Evolutionary conservation across 129 eudicot genomes (phyloP).

Genomic region (Ambrosia artemisiifolia): DNA sequence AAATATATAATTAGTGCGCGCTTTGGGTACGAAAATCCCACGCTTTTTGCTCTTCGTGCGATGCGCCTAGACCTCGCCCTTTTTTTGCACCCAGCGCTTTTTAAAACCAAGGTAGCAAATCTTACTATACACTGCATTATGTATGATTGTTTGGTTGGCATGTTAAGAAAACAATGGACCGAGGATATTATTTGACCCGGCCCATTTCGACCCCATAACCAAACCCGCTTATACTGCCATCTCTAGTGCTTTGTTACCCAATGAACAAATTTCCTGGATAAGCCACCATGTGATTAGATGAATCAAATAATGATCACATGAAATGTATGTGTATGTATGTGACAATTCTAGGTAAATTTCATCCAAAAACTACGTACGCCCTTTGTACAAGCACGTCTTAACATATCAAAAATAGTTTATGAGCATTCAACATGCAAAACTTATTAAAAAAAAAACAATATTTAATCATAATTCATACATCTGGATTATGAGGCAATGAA

Average conservation of each 20-base stretch:
- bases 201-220: neutral
- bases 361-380: neutral
- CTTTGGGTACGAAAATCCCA: too few species aligned
- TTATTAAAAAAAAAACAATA: neutral
- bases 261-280: neutral
- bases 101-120: too few species aligned
- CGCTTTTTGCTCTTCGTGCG: too few species aligned
- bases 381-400: neutral
- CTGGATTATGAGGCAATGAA: conserved; percentile 52
- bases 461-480: conserved; percentile 48
- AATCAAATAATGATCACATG: neutral
- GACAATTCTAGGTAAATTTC: conserved; percentile 2
- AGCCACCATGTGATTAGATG: neutral
- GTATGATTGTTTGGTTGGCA: neutral
- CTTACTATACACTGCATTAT: neutral
- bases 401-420: neutral
- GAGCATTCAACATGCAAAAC: conserved; percentile 3
- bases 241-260: neutral
- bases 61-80: too few species aligned
- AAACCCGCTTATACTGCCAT: neutral
- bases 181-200: neutral
- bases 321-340: conserved; percentile 11
- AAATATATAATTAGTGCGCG: too few species aligned
- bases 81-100: too few species aligned
- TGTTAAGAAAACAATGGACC: neutral